These are phyloP conservation scores for Phytophthora foliorum DNA, from an alignment of 352 stramenopile species.

Conservation along the genomic window DNA sequence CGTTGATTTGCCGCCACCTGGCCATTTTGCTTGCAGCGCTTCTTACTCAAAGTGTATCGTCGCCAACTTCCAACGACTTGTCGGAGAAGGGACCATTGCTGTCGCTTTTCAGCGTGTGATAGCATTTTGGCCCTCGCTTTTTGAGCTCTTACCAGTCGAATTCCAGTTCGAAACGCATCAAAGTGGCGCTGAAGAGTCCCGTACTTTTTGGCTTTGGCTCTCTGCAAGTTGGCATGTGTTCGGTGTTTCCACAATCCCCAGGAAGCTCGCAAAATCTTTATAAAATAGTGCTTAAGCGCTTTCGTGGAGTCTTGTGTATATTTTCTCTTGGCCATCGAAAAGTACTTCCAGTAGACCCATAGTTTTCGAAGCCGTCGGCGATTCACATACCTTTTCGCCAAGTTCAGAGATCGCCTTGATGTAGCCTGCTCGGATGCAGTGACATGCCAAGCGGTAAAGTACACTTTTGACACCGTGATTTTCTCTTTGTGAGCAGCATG, in stretches of 20 bases:
- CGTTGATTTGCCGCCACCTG: constrained; percentile 31
- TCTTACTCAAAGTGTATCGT: constrained; percentile 17
- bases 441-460: constrained; percentile 57
- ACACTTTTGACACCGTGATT: constrained; percentile 29
- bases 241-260: constrained; percentile 64
- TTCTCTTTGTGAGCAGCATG: constrained; percentile 31
- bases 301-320: constrained; percentile 80
- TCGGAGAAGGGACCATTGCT: constrained; percentile 30
- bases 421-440: constrained; percentile 45
- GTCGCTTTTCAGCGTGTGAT: constrained; percentile 37
- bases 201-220: constrained; percentile 58
- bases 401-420: constrained; percentile 51
- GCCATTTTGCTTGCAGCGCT: constrained; percentile 31
- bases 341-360: constrained; percentile 86
- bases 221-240: constrained; percentile 52
- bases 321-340: constrained; percentile 68
- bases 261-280: constrained; percentile 63
- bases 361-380: constrained; percentile 70
- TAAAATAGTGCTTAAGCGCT: constrained; percentile 81
- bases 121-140: constrained; percentile 38
- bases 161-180: constrained; percentile 50
- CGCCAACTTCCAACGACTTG: constrained; percentile 37
- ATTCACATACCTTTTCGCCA: constrained; percentile 73
- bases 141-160: constrained; percentile 38
- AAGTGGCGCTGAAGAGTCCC: constrained; percentile 58